Evolutionary conservation across 2,329 filamentous ascomycete genomes (phyloP), one percentile per base, ranked within the genome.

Genomic region (Epichloe hybrida): DNA sequence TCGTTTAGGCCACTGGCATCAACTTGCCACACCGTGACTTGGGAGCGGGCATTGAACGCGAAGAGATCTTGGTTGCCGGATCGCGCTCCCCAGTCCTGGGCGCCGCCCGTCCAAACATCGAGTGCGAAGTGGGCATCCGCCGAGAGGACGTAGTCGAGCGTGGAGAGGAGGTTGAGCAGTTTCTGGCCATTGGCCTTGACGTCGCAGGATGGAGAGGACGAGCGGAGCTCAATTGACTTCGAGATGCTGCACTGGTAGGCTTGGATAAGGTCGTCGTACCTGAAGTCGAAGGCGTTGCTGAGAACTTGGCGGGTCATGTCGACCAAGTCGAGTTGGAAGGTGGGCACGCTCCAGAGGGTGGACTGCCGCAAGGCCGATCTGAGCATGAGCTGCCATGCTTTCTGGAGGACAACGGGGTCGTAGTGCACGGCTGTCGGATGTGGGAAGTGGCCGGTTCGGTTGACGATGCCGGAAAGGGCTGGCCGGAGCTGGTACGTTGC

Each of bases 261-360:
- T 0, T 55, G 45, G 8, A 73, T 58, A 2, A 75, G 60, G 11
- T 61, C 50, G 1, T 50, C 52, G 59, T 74, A 73, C 5, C 64
- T 45, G 0, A 61, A 54, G n/a, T 65, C 63, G 56, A 76, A 76
- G 5, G 63, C 63, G 57, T 76, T 74, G 43, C 66, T 65, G 41
- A 75, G 56, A 13, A 75, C 68, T 57, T 77, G 73, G 2, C 73
- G 65, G 2, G 72, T 71, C 12, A 74, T 60, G 55, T 76, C 73
- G n/a, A 72, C 65, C 31, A 75, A 57, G 52, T 77, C 74, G 53
- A 73, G 68, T 23, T 62, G 61, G 55, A 70, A 76, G 0, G 69
- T 61, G 31, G 68, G 59, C 49, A 71, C 66, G 9, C 54, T 43
- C 67, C 70, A 74, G 1, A 76, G 62, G 0, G 39, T 38, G 0